Percentiles rank a stretch among this genome's conserved stretches.
Conservation (phyloP, 1,139 yeast species). For the Kurtzmaniella natalensis region DNA sequence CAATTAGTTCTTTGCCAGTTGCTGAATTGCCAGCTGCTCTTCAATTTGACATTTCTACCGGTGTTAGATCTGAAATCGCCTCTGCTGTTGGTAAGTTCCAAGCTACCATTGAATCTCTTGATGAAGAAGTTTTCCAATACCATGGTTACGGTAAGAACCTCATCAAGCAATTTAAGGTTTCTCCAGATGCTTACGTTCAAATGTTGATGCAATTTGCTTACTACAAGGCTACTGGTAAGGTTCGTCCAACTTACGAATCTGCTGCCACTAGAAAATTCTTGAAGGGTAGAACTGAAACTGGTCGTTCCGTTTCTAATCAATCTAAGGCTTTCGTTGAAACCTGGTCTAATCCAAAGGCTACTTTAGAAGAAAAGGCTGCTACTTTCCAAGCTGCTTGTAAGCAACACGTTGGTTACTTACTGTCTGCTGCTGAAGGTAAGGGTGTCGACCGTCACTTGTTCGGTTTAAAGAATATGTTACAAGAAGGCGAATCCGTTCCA, state of each 20-base stretch:
- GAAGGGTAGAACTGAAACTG: slow-evolving; percentile 95
- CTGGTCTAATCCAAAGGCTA: slow-evolving; percentile 59
- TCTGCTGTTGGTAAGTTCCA: slow-evolving; percentile 55
- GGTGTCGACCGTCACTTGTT: slow-evolving; percentile 95
- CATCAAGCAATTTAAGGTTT: slow-evolving; percentile 63
- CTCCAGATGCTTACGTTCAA: slow-evolving; percentile 78
- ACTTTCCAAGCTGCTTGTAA: slow-evolving; percentile 71
- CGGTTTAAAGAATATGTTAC: slow-evolving; percentile 75
- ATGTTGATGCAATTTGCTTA: slow-evolving; percentile 73
- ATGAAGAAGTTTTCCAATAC: slow-evolving; percentile 64
- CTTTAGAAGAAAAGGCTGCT: slow-evolving; percentile 55
- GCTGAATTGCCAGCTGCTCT: slow-evolving; percentile 20
- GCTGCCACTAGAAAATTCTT: slow-evolving; percentile 90
- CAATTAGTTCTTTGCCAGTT: slow-evolving; percentile 15
- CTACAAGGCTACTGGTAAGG: slow-evolving; percentile 74
- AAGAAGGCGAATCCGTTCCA: slow-evolving; percentile 59
- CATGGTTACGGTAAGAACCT: slow-evolving; percentile 68
- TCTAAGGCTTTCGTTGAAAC: slow-evolving; percentile 69
- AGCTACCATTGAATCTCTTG: slow-evolving; percentile 48
- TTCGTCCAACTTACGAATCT: slow-evolving; percentile 91
- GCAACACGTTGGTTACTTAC: slow-evolving; percentile 72
- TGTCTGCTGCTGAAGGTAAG: slow-evolving; percentile 76
- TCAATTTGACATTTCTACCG: slow-evolving; percentile 48
- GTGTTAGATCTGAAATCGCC: slow-evolving; percentile 48
- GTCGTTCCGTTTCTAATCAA: slow-evolving; percentile 80